Evolutionary conservation across 495 filamentous ascomycete species (phyloP).

Genomic region (Clavariopsis aquatica): DNA sequence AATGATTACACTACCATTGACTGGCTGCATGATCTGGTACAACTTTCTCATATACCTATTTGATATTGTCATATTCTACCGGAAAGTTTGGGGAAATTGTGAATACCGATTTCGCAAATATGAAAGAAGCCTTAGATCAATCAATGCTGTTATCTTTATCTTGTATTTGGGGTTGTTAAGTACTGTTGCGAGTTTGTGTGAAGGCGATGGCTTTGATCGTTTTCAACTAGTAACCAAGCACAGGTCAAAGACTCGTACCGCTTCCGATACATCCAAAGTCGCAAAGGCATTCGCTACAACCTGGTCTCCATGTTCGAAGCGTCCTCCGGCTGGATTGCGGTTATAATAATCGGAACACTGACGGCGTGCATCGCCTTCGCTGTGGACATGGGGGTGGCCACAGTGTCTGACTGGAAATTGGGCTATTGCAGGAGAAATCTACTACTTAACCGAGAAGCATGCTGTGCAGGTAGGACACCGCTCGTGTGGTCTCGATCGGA

Average conservation of each 20-base stretch:
- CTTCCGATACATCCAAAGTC: slow-evolving; percentile 47
- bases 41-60: background rate
- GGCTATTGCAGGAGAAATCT: slow-evolving; percentile 54
- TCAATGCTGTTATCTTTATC: too few relatives aligned
- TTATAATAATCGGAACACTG: slow-evolving; percentile 54
- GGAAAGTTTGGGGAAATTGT: background rate
- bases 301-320: slow-evolving; percentile 47
- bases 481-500: slow-evolving; percentile 40
- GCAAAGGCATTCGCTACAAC: slow-evolving; percentile 45
- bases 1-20: slow-evolving; percentile 62
- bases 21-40: slow-evolving; percentile 60
- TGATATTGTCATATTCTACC: background rate
- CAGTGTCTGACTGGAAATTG: slow-evolving; percentile 57
- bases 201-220: background rate
- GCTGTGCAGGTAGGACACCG: slow-evolving; percentile 47
- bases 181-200: too few relatives aligned
- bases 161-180: too few relatives aligned
- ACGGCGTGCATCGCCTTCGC: slow-evolving; percentile 58
- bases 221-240: background rate
- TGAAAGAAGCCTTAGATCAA: background rate
- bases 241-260: slow-evolving; percentile 61
- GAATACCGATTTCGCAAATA: background rate
- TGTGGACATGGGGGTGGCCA: slow-evolving; percentile 56
- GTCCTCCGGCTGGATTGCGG: slow-evolving; percentile 56
- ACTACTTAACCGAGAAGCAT: slow-evolving; percentile 52